These are phyloP conservation scores for Excoecaria cochinchinensis DNA, from an alignment of 345 rosid species.

Conservation along the genomic window DNA sequence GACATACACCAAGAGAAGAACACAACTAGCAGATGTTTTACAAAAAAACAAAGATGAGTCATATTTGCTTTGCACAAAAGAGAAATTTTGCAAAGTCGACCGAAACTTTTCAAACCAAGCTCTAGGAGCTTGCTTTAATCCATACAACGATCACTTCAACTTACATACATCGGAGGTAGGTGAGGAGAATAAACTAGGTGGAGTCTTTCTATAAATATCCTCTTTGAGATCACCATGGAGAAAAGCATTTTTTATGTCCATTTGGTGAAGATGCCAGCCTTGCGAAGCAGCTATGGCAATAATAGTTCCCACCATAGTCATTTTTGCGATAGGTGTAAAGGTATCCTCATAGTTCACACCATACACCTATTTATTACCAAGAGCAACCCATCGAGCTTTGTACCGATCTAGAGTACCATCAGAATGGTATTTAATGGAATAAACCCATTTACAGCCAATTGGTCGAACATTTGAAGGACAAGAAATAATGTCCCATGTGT, in stretches of 20 bases:
- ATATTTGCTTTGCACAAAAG: neutral
- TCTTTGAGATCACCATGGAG: neutral
- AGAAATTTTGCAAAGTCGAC: neutral
- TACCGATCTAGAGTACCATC: neutral
- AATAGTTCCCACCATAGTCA: neutral
- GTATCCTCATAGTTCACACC: neutral
- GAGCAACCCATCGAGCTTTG: neutral
- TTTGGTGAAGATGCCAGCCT: neutral
- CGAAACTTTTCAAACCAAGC: conserved; percentile 11
- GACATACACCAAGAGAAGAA: neutral
- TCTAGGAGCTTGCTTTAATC: neutral
- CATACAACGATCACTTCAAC: neutral
- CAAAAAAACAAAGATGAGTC: neutral
- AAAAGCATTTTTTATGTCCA: conserved; percentile 1
- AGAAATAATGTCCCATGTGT: neutral
- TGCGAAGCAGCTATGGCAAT: neutral
- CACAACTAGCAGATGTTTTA: neutral
- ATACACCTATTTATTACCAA: neutral
- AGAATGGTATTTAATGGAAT: neutral
- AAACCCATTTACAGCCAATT: neutral
- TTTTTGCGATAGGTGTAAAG: neutral
- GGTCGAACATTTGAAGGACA: neutral
- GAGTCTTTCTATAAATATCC: neutral
- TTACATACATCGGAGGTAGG: neutral
- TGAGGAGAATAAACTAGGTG: neutral